A percentile compares a stretch with the other conserved stretches of the same genome.
Evolutionary conservation across 176 grass and related monocot species (phyloP).

Genomic region (Avena sativa): DNA sequence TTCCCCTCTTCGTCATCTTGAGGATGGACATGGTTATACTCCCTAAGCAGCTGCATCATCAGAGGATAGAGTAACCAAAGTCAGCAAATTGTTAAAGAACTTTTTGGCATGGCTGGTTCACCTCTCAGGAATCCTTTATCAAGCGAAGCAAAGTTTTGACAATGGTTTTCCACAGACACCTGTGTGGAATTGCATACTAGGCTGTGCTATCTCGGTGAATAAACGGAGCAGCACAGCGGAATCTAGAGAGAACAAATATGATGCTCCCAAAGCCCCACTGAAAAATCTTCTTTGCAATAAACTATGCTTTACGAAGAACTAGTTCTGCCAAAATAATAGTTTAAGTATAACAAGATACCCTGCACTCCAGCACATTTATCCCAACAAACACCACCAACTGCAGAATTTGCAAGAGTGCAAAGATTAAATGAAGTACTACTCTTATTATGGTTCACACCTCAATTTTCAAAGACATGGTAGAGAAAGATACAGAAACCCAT

Average conservation of each 20-base stretch:
- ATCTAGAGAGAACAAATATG: neutral
- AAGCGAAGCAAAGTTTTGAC: constrained; percentile 18
- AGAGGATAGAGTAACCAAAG: constrained; percentile 29
- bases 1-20: constrained; percentile 95
- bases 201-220: neutral
- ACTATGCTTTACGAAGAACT: neutral
- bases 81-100: neutral
- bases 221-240: neutral
- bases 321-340: constrained; percentile 18
- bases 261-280: neutral
- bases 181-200: neutral
- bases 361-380: constrained; percentile 18
- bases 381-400: constrained; percentile 1
- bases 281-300: constrained; percentile 1
- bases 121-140: neutral
- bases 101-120: constrained; percentile 14
- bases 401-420: neutral
- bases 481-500: neutral
- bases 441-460: neutral
- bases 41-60: constrained; percentile 73
- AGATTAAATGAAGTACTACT: neutral
- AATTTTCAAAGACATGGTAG: neutral
- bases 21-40: constrained; percentile 98
- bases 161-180: neutral
- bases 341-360: neutral